phyloP scores from a whole-genome alignment of 352 stramenopile species.

The Pythium diclinum region DNA sequence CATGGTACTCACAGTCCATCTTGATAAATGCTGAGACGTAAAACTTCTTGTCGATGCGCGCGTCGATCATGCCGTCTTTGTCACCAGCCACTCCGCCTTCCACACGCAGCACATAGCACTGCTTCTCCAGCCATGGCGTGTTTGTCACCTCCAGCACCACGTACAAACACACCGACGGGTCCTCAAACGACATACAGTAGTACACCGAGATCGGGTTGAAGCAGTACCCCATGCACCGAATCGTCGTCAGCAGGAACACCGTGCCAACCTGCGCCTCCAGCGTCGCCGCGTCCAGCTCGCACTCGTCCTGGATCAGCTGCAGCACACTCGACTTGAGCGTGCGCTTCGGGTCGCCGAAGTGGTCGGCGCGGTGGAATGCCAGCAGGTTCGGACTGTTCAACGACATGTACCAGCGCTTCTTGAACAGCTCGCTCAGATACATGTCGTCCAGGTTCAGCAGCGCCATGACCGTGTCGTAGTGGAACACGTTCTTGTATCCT shows the following conservation, averaged over 20 bases:
- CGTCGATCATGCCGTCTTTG: slow-evolving; percentile 18
- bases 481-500: slow-evolving; percentile 23
- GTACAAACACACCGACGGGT: slow-evolving; percentile 24
- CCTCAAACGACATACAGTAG: slow-evolving; percentile 28
- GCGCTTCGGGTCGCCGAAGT: slow-evolving; percentile 28
- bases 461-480: slow-evolving; percentile 25
- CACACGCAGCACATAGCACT: slow-evolving; percentile 26
- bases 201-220: slow-evolving; percentile 34
- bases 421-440: slow-evolving; percentile 21
- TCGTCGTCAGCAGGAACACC: slow-evolving; percentile 27
- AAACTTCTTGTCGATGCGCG: slow-evolving; percentile 25
- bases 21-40: slow-evolving; percentile 31
- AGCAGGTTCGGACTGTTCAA: slow-evolving; percentile 23
- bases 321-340: slow-evolving; percentile 25
- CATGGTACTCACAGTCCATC: slow-evolving; percentile 27
- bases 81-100: background rate
- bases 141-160: slow-evolving; percentile 30
- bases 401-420: slow-evolving; percentile 23
- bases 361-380: slow-evolving; percentile 25
- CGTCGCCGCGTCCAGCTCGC: slow-evolving; percentile 1
- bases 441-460: slow-evolving; percentile 25
- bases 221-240: slow-evolving; percentile 26
- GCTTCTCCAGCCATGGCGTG: slow-evolving; percentile 29
- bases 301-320: slow-evolving; percentile 27
- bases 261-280: slow-evolving; percentile 19